Evolutionary conservation across 2,329 filamentous ascomycete species (phyloP), one percentile per base, ranked within the genome.

Genomic region (Colletotrichum shisoi): DNA sequence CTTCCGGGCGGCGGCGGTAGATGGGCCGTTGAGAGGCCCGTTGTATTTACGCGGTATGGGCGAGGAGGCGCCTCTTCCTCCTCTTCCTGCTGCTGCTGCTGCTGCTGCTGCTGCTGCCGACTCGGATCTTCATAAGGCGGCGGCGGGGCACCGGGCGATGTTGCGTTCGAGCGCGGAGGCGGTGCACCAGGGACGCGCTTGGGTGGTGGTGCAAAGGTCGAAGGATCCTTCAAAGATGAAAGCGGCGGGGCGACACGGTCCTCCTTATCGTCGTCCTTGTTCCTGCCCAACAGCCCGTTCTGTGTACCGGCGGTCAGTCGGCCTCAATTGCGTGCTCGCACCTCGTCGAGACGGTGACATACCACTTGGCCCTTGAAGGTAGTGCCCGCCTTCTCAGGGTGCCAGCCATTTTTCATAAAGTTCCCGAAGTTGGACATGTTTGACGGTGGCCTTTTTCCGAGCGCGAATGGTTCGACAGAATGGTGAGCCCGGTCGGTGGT

Each of bases 141-240:
- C 19, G 68, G 70, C 12, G 60, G 53, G 7, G 51, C 15, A 68
- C 70, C 49, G 72, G 74, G 77, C 78, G 63, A 81, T 78, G 74
- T 84, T 49, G 76, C 70, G 66, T 74, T 73, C 34, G 76, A 76
- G 44, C 79, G 62, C 12, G 72, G 65, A 4, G 72, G 59, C 57
- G 68, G 19, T 3, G 71, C 54, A 58, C 62, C 61, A 17, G 72
- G 73, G 13, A 75, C 77, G 69, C 86, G 90, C 72, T 87, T 94
- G 0, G 93, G 93, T 31, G 93, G 93, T 27, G 93, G 92, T 2
- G 87, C 92, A 75, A 96, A 97, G 17, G 87, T 85, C 1, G 86
- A 77, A 1, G 92, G 93, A 74, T 97, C 93, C 75, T 87, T 89
- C 37, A 97, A 83, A 3, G 87, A 83, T 9, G 87, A 83, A 49